These are phyloP conservation scores for Russula abietina DNA, from an alignment of 768 basidiomycete species.

Conservation along the genomic window DNA sequence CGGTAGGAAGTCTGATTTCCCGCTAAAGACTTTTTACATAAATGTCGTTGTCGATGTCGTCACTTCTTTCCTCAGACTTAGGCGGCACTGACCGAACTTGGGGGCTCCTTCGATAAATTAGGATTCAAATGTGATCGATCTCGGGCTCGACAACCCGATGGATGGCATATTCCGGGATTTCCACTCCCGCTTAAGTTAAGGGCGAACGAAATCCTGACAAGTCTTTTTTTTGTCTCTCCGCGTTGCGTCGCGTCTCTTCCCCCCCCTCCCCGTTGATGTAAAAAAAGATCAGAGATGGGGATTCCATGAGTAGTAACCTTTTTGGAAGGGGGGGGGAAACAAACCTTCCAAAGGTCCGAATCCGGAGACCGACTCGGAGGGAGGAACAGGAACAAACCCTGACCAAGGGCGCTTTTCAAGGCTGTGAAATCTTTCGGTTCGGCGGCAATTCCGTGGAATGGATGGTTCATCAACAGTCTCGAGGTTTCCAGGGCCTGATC, in stretches of 20 bases:
- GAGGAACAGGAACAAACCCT: background rate
- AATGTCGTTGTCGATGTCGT: background rate
- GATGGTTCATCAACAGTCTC: background rate
- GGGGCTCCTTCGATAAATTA: background rate
- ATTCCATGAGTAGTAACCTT: background rate
- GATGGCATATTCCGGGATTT: conserved; percentile 11
- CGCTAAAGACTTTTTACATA: conserved; percentile 9
- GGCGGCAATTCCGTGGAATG: background rate
- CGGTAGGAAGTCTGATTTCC: conserved; percentile 6
- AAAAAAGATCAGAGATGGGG: background rate
- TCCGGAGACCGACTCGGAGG: background rate
- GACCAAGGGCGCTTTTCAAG: background rate
- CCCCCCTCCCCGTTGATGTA: background rate
- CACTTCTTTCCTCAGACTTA: background rate
- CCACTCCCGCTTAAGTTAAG: conserved; percentile 9
- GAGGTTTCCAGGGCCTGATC: too few species aligned
- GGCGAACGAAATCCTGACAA: background rate
- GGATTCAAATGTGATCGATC: background rate
- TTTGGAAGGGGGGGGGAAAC: background rate
- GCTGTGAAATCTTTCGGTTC: background rate
- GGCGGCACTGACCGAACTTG: background rate
- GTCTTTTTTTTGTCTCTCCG: background rate
- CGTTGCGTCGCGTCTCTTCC: background rate
- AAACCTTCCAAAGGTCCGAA: background rate
- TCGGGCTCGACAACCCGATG: conserved; percentile 12